A percentile compares a stretch with the other conserved stretches of the same genome.
Evolutionary conservation across 2,329 filamentous ascomycete genomes (phyloP).

Genomic region (Leptographium lundbergii): DNA sequence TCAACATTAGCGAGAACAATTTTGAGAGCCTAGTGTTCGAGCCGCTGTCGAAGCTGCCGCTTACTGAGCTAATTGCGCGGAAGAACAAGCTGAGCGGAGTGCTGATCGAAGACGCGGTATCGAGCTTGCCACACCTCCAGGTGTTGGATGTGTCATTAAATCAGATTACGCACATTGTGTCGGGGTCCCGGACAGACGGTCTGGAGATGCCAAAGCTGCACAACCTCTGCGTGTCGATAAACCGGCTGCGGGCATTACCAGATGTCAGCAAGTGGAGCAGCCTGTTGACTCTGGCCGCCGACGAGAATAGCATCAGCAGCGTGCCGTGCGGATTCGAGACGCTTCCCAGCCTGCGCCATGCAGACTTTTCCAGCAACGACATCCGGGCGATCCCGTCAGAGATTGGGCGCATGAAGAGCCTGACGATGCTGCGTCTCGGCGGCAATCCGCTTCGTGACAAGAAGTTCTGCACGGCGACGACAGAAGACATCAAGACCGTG

Average conservation of each 20-base stretch:
- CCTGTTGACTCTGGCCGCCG: constrained; percentile 60
- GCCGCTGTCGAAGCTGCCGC: constrained; percentile 50
- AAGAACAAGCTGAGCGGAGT: constrained; percentile 69
- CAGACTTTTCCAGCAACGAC: constrained; percentile 78
- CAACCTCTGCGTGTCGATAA: constrained; percentile 65
- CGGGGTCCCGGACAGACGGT: constrained; percentile 21
- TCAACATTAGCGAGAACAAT: constrained; percentile 72
- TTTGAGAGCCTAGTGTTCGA: constrained; percentile 61
- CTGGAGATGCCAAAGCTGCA: constrained; percentile 61
- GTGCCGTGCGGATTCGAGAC: constrained; percentile 66
- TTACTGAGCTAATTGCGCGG: constrained; percentile 60
- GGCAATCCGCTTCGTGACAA: constrained; percentile 88
- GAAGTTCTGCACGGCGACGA: constrained; percentile 69
- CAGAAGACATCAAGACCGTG: constrained; percentile 67
- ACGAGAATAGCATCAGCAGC: constrained; percentile 66
- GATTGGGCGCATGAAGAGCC: constrained; percentile 65
- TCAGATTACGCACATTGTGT: constrained; percentile 44
- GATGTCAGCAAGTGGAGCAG: constrained; percentile 61
- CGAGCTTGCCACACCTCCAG: constrained; percentile 52
- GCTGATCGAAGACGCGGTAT: constrained; percentile 52
- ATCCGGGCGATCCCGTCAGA: constrained; percentile 63
- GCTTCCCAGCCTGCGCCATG: constrained; percentile 57
- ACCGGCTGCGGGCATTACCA: constrained; percentile 62
- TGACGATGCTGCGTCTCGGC: constrained; percentile 63
- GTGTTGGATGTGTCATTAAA: constrained; percentile 70